Conservation (phyloP, 129 eudicot genomes). For the Cynara cardunculus region DNA sequence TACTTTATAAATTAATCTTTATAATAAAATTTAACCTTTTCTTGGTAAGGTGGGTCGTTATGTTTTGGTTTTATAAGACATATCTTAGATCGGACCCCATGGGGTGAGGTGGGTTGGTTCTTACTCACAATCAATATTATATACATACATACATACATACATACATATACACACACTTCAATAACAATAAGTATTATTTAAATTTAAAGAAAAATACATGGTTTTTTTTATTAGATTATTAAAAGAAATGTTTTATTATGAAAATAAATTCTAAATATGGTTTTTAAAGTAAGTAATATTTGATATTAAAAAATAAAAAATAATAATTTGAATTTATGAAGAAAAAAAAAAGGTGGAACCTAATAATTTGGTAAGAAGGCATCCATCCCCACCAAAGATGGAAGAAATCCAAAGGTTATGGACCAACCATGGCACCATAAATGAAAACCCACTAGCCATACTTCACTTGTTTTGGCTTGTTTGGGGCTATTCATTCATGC, state of each 20-base stretch:
- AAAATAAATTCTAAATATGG: not conserved
- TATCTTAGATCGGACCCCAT: conserved; percentile 36
- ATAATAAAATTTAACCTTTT: conserved; percentile 23
- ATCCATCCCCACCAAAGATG: conserved; percentile 28
- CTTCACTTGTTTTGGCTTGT: conserved; percentile 23
- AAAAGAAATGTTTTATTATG: not conserved
- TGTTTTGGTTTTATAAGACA: conserved; percentile 38
- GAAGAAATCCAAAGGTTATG: conserved; percentile 31
- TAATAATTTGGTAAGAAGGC: conserved; percentile 30
- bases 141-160: not conserved
- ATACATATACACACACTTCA: not conserved
- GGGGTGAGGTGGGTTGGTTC: conserved; percentile 32
- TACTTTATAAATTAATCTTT: conserved; percentile 1
- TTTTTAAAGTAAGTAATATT: not conserved
- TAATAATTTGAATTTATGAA: not conserved
- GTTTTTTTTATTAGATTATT: not conserved
- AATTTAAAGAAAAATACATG: not conserved
- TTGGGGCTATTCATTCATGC: conserved; percentile 13
- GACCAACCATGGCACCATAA: conserved; percentile 37
- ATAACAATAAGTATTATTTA: not conserved
- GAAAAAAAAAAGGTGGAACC: not conserved
- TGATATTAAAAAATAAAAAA: not conserved
- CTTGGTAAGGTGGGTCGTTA: conserved; percentile 29
- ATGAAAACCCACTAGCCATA: conserved; percentile 35
- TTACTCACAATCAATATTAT: conserved; percentile 17